Evolutionary conservation across 352 stramenopile genomes (phyloP).

Genomic region (Peronospora belbahrii): DNA sequence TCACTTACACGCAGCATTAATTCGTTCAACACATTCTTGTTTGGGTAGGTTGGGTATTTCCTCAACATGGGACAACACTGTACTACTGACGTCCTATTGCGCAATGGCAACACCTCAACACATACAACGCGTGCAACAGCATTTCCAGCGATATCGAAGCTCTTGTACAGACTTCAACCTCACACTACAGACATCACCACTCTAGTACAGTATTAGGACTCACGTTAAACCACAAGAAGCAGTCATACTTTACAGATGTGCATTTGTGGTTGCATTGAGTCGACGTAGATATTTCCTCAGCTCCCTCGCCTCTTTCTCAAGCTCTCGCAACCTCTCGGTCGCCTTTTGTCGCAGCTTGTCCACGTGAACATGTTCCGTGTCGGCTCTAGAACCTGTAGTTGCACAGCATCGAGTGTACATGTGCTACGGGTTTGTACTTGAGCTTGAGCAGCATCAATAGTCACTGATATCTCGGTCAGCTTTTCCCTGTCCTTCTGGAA

Average conservation of each 20-base stretch:
- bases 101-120: conserved; percentile 18
- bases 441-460: neutral
- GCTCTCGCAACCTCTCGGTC: conserved; percentile 15
- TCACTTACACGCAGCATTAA: neutral
- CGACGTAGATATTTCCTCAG: conserved; percentile 17
- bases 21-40: neutral
- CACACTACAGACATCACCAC: conserved; percentile 9
- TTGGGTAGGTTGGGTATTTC: conserved; percentile 52
- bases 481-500: conserved; percentile 15
- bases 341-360: conserved; percentile 12
- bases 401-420: neutral
- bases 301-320: conserved; percentile 18
- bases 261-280: conserved; percentile 3
- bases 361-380: conserved; percentile 2
- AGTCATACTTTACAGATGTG: neutral
- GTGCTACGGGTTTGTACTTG: neutral
- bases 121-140: conserved; percentile 15
- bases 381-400: neutral
- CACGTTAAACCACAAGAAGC: neutral
- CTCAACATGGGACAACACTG: conserved; percentile 10
- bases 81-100: conserved; percentile 56
- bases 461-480: neutral
- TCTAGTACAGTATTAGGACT: conserved; percentile 8
- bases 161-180: conserved; percentile 17
- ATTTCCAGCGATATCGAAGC: conserved; percentile 40